Base-by-base conservation (phyloP, 495 filamentous ascomycete genomes). In the Daldinia concentrica region DNA sequence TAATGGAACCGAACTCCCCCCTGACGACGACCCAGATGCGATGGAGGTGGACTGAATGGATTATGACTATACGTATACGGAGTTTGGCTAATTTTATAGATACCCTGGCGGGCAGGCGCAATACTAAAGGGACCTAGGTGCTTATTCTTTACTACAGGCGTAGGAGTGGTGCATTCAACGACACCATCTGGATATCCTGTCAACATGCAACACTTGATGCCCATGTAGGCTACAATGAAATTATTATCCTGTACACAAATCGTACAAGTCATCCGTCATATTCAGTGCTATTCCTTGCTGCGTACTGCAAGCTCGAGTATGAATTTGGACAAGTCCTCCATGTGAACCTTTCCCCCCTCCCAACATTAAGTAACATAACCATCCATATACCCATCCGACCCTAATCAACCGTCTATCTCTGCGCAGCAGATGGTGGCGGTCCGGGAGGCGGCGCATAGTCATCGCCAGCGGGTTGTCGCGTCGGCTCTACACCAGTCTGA, bases 1-100 rank as follows among this genome's bases (percentile, higher is more conserved):
- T n/a, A 57, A 45, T 54, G 37, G 61, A 19, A 3, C n/a, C 37
- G 36, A 52, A 39, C 15, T 45, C 22, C n/a, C 41, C 7, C 17
- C 51, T 32, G 59, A 58, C 19, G 72, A 81, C 8, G 86, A 91
- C 75, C 81, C 84, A 8, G 90, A 92, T 82, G 90, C 89, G 51
- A 93, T 93, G 90, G 90, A 93, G 58, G 81, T 92, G 37, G 90
- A 88, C 58, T 91, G 74, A 82, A 24, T 6, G 63, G 61, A 43
- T 52, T 41, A 66, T 34, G 19, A 43, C 37, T 32, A 74, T 19
- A 55, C 19, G 62, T 62, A 61, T 56, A 68, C 34, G 67, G 72
- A 59, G 72, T 68, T 67, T 66, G 45, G 55, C 37, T 75, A 34
- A 22, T 67, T 57, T 57, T 72, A 52, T 52, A 69, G 67, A 65